Conservation (phyloP, 164 flowering plant genomes). For the Piper betle region DNA sequence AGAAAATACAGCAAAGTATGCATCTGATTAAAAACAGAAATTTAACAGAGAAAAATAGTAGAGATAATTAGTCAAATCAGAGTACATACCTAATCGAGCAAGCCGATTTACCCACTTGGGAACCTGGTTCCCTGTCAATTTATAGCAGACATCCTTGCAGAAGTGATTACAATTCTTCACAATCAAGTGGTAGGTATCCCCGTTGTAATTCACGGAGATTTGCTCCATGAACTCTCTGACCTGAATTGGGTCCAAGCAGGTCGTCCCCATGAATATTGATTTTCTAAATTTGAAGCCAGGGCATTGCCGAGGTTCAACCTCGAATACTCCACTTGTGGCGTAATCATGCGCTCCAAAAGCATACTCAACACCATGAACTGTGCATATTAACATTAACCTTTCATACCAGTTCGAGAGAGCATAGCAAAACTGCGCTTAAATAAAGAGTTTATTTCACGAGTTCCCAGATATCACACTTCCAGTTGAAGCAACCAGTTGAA, state of each 20-base stretch:
- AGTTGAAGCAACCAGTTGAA: too few species aligned
- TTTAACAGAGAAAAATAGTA: background rate
- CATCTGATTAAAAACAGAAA: too few species aligned
- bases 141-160: constrained; percentile 82
- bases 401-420: too few species aligned
- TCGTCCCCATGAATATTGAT: constrained; percentile 83
- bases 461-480: too few species aligned
- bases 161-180: constrained; percentile 96
- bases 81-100: constrained; percentile 78
- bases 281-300: constrained; percentile 95
- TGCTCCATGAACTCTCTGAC: constrained; percentile 85
- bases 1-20: too few species aligned
- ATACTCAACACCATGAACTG: constrained; percentile 97
- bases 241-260: constrained; percentile 60
- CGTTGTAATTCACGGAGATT: constrained; percentile 61
- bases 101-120: constrained; percentile 98
- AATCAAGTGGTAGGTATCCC: constrained; percentile 86
- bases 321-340: constrained; percentile 88
- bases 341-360: constrained; percentile 98
- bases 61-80: background rate
- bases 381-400: constrained; percentile 2
- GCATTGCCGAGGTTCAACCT: constrained; percentile 92
- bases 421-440: too few species aligned
- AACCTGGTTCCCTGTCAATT: constrained; percentile 64
- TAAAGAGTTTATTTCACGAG: background rate